Conservation (phyloP, 1,284 basidiomycete species). For the Earliella scabrosa region DNA sequence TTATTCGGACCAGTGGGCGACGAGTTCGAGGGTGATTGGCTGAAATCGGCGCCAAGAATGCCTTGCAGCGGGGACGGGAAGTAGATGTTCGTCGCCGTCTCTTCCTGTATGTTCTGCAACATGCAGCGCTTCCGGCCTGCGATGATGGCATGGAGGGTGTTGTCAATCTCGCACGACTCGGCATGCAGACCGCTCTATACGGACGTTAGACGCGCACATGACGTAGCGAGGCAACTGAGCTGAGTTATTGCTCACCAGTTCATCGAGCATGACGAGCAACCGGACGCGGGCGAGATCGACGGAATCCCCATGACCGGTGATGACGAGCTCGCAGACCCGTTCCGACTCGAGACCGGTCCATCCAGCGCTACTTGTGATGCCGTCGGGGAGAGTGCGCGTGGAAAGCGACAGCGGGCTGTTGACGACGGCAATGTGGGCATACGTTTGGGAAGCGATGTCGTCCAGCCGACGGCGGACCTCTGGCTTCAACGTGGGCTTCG, state of each 20-base stretch:
- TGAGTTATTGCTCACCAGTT: slow-evolving; percentile 68
- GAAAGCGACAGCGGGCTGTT: slow-evolving; percentile 76
- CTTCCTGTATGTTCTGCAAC: slow-evolving; percentile 94
- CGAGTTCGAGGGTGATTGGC: slow-evolving; percentile 26
- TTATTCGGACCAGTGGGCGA: slow-evolving; percentile 30
- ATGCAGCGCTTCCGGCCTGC: slow-evolving; percentile 89
- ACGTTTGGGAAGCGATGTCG: slow-evolving; percentile 88
- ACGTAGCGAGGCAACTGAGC: no score
- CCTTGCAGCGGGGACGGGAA: slow-evolving; percentile 91
- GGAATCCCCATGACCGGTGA: slow-evolving; percentile 87
- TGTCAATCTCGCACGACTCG: slow-evolving; percentile 93
- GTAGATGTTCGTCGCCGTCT: slow-evolving; percentile 97
- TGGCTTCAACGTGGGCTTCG: slow-evolving; percentile 83
- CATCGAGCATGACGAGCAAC: slow-evolving; percentile 92
- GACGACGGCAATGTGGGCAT: slow-evolving; percentile 89
- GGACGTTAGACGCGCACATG: slow-evolving; percentile 10
- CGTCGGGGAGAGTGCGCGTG: slow-evolving; percentile 75
- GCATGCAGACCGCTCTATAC: slow-evolving; percentile 85
- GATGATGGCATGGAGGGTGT: slow-evolving; percentile 92
- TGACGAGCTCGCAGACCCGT: slow-evolving; percentile 88
- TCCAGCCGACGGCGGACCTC: slow-evolving; percentile 90
- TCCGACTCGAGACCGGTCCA: slow-evolving; percentile 94
- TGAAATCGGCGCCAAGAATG: slow-evolving; percentile 69
- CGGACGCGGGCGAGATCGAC: slow-evolving; percentile 92
- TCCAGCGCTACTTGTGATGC: slow-evolving; percentile 72